Conservation (phyloP, 1,284 basidiomycete genomes). For the Pyrrhoderma noxium region DNA sequence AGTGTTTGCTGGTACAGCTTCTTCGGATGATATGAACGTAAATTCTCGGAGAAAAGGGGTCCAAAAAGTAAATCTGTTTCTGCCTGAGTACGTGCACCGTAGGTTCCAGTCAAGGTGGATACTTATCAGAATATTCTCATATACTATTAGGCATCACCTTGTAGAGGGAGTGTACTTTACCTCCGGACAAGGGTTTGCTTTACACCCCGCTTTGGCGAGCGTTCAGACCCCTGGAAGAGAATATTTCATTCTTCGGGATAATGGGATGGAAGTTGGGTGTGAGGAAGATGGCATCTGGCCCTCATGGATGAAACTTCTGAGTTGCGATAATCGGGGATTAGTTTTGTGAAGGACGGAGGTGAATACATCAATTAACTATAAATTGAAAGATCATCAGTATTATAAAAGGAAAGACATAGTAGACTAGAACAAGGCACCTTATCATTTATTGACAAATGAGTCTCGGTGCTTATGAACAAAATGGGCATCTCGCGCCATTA, state of each 20-base stretch:
- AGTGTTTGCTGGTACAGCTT: constrained; percentile 47
- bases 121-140: neutral
- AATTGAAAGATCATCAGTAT: too few relatives aligned
- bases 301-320: constrained; percentile 55
- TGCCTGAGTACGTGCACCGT: constrained; percentile 45
- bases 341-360: neutral
- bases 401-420: too few relatives aligned
- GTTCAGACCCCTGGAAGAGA: constrained; percentile 61
- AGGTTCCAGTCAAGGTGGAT: neutral
- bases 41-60: constrained; percentile 19
- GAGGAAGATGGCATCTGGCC: constrained; percentile 62
- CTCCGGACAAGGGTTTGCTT: constrained; percentile 28
- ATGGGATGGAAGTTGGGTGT: constrained; percentile 67
- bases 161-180: constrained; percentile 68
- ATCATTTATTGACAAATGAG: too few relatives aligned
- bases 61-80: constrained; percentile 44
- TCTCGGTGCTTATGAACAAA: too few relatives aligned
- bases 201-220: constrained; percentile 58
- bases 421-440: too few relatives aligned
- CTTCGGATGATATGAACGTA: constrained; percentile 16
- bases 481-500: too few relatives aligned
- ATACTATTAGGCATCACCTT: constrained; percentile 51
- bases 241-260: constrained; percentile 61
- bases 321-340: constrained; percentile 34
- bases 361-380: too few relatives aligned